Base-by-base conservation (phyloP, 2,329 filamentous ascomycete species). In the Orbilia blumenaviensis region DNA sequence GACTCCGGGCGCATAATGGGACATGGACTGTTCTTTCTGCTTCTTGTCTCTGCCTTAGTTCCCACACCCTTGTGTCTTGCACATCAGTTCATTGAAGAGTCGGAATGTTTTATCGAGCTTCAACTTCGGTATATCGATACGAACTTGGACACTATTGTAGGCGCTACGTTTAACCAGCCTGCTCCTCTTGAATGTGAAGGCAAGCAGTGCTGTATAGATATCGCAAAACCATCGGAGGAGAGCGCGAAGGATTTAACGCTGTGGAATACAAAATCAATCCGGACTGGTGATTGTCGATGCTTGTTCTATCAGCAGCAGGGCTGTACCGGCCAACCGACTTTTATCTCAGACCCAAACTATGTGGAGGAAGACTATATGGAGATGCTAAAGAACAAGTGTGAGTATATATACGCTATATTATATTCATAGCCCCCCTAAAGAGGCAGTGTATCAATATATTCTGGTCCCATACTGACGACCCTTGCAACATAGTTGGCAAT, bases 41-140 rank as follows among this genome's bases (percentile, higher is more conserved):
- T 66, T 42, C 34, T 52, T 32, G n/a, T 41, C 10, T 66, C 27
- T 18, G 0, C 34, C 44, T 14, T 62, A 9, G 14, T 8, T 1
- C 36, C 29, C 7, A 10, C 32, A 7, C 44, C 18, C 9, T 9
- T 29, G 9, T 66, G 42, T 6, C 23, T 38, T 7, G 44, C 21
- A 50, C 10, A 18, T 3, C 14, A 50, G 6, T 32, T 50, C 8
- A 4, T 12, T 29, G 14, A 10, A 14, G 16, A 36, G 10, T 52
- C 32, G 25, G 18, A 42, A 25, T 68, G 64, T 25, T 68, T 48
- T 23, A 42, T 68, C 10, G 52, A 42, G 32, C 38, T 68, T n/a
- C 29, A 68, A 18, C 4, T 68, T 10, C 64, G 64, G 12, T 68
- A 68, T 16, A n/a, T 68, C 25, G 42, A 68, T 34, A 54, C 36